phyloP scores from a whole-genome alignment of 2,329 filamentous ascomycete genomes.

The Alternaria rosae region DNA sequence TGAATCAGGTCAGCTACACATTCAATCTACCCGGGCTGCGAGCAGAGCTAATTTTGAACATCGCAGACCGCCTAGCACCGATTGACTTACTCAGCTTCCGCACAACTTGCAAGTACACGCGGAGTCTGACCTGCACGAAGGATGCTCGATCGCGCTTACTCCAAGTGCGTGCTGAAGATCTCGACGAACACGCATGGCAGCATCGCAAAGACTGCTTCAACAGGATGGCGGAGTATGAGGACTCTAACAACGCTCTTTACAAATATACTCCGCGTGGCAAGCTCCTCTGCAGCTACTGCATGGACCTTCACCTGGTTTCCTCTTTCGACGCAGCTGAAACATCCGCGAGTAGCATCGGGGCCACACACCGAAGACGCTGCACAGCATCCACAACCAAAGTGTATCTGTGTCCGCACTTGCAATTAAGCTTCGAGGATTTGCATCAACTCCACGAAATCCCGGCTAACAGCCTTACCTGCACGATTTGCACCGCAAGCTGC shows the following conservation, averaged over 20 bases:
- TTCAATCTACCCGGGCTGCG: background rate
- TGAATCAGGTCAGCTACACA: background rate
- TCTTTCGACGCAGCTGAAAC: fast-evolving
- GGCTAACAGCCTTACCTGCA: fast-evolving
- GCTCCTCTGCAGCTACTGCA: background rate
- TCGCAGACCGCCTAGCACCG: background rate
- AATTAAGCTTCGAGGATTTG: background rate
- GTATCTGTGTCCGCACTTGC: background rate
- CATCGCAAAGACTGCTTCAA: background rate
- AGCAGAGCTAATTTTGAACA: background rate
- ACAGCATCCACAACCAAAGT: background rate
- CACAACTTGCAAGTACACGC: background rate
- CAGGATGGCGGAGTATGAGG: background rate
- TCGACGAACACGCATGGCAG: background rate
- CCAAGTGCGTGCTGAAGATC: no score
- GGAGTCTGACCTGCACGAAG: background rate
- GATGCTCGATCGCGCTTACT: no score
- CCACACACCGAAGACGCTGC: background rate
- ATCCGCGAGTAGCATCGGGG: fast-evolving
- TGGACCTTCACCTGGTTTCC: background rate
- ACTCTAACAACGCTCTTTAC: background rate
- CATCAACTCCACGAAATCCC: background rate
- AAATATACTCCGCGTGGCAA: background rate
- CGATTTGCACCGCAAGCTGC: background rate
- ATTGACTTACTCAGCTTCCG: background rate